phyloP scores from a whole-genome alignment of 305 asterid species.

The Rubia occidens region DNA sequence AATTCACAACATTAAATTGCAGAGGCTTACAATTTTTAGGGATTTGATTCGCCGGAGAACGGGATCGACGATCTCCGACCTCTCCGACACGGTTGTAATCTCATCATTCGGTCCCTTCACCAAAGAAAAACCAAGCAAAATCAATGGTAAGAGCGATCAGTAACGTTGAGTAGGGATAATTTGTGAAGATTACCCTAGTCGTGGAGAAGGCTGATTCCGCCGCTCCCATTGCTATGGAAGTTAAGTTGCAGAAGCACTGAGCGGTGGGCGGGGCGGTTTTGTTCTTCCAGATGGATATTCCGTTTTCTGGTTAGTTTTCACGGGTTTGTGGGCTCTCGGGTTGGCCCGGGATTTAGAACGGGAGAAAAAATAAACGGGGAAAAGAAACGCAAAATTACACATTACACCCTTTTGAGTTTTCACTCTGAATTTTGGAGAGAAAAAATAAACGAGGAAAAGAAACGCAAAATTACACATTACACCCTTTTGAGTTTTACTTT shows the following conservation, averaged over 20 bases:
- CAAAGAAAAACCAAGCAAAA: slow-evolving; percentile 7
- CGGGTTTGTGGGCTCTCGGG: slow-evolving; percentile 1
- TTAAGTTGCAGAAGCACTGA: background rate
- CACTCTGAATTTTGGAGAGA: too few species aligned
- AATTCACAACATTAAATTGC: background rate
- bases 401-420: too few species aligned
- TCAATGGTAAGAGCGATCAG: background rate
- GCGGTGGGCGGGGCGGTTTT: slow-evolving; percentile 7
- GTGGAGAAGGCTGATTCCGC: slow-evolving; percentile 52
- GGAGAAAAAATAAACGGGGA: too few species aligned
- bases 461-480: too few species aligned
- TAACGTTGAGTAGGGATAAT: background rate
- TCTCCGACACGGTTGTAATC: slow-evolving; percentile 68
- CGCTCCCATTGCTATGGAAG: slow-evolving; percentile 49
- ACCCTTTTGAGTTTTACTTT: too few species aligned
- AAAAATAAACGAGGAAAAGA: too few species aligned
- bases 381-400: too few species aligned
- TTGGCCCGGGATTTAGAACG: background rate
- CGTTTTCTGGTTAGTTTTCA: background rate
- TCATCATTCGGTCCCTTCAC: slow-evolving; percentile 42
- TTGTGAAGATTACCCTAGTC: slow-evolving; percentile 33
- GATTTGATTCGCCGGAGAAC: slow-evolving; percentile 65
- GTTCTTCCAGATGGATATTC: background rate
- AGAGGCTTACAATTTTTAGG: slow-evolving; percentile 53
- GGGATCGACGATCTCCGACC: slow-evolving; percentile 48